Base-by-base conservation (phyloP, 108 stramenopile species). In the Nannochloropsis gaditana region DNA sequence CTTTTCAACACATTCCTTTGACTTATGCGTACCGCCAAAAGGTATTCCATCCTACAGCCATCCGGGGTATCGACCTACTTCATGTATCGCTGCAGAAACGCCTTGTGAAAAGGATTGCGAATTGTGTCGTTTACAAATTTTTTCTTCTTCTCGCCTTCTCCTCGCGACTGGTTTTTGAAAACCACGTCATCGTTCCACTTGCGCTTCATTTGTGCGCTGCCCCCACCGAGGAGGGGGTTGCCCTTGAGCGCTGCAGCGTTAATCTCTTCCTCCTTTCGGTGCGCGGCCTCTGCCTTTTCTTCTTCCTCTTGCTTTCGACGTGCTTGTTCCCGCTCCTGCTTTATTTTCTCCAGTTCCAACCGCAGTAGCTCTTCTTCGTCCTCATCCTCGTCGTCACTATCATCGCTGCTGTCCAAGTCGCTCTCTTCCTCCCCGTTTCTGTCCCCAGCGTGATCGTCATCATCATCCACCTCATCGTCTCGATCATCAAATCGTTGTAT, bases 141-240 rank as follows among this genome's bases (percentile, higher is more conserved):
- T n/a, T 73, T 73, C 79, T 91, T 91, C 45, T 43, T 86, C 50
- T 90, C 88, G 11, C 90, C 89, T 79, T 91, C 91, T 21, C 85
- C 88, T 50, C 86, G 86, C 1, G 91, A 88, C 83, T 91, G 91
- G 44, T 90, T 88, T 44, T 90, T 90, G 90, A 91, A 91, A 5
- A 91, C 90, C 59, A 91, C 91, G 83, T 91, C 91, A 45, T 91
- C 91, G 73, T 91, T 91, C 91, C 91, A 91, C 45, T 88, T 89
- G 82, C 90, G 81, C 80, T 91, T 91, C 44, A 91, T 44, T 83
- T 88, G 84, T 4, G 87, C 84, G 44, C 88, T 85, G 50, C 80
- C 80, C 19, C 31, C 79, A 50, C 84, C 82, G 19, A 88, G 84
- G 10, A 85, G 79, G 11, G 79, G 44, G 83, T 88, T 85, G 11